Base-by-base conservation (phyloP, 257 asterid species). In the Scutellaria galericulata region DNA sequence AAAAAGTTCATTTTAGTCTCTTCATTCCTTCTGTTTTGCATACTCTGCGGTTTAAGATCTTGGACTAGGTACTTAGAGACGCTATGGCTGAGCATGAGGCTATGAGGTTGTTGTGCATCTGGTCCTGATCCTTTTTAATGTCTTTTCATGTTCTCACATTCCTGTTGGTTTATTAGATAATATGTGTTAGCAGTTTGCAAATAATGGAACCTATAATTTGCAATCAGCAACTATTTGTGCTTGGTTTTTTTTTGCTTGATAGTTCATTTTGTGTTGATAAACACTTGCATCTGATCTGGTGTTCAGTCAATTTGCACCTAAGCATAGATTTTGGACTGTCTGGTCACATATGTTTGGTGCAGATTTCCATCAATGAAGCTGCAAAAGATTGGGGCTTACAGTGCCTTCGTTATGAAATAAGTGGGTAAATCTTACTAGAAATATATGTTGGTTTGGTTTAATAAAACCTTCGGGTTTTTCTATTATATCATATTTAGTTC, bases 351-450 rank as follows among this genome's bases (percentile, higher is more conserved):
- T 75, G 44, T 76, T 78, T 71, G 66, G 24, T 81, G 83, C 77
- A 91, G 97, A 83, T 84, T 72, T 70, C 97, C 73, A 89, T 91
- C 77, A 94, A 91, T 66, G 95, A 88, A 39, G 99, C 97, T 75
- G 95, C 99, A 31, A 73, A 74, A 75, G 90, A 83, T 15, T 94
- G 99, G 97, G 99, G 98, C 5, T 70, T 94, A 77, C 80, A 83
- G 70, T 94, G 99, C 78, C 94, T 93, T 64, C 96, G 97, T 58
- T 94, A 94, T 78, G 97, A 91, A 83, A 94, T 94, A 83, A 89
- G 99, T 91, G 78, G n/a, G 97, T 81, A 64, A n/a, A 55, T 57
- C 50, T 69, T 51, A 42, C 62, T 39, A n/a, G 18, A 35, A 18
- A 45, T 63, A 13, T 45, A 27, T 54, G 18, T 47, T 68, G 41